Evolutionary conservation across 352 stramenopile species (phyloP), one percentile per base, ranked within the genome.

Genomic region (Globisporangium solare): DNA sequence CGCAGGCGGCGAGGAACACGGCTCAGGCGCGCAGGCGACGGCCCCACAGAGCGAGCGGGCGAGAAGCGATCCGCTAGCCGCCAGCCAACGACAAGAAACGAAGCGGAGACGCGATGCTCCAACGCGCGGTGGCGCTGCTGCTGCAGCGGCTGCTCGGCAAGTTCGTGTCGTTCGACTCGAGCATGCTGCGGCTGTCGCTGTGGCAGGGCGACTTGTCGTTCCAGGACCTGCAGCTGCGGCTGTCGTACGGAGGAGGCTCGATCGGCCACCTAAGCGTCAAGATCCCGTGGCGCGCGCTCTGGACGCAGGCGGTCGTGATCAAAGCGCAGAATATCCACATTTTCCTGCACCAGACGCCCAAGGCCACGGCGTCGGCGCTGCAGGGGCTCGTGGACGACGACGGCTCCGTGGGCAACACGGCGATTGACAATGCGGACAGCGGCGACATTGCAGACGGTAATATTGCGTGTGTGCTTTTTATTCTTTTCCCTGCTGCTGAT

Each of bases 141-240:
- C 78, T 95, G 48, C 85, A 95, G 79, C 81, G 85, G 17, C 61
- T 95, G 55, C 79, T 95, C 56, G 85, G 85, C 46, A 95, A 92
- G 73, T 93, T 95, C 63, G 79, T 95, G 70, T 89, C 79, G 15
- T 92, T 95, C 60, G 79, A 95, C 67, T 83, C 85, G 59, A 87
- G 54, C 50, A 92, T 92, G 83, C 74, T 95, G 41, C 73, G 79
- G 56, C 64, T 95, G 48, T 90, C 79, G 61, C 73, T 95, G 54
- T 95, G 85, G 85, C 82, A 92, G 54, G 85, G 85, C 50, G 85
- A 95, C 47, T 31, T 95, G 63, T 86, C 82, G 13, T 95, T 95
- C 64, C 74, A 83, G 47, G 74, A 95, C 54, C 68, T 95, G 18
- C 70, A 92, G 60, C 68, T 95, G 56, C 80, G 81, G 7, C 67